Conservation (phyloP, 148 eudicot species). For the Cornus suecica region DNA sequence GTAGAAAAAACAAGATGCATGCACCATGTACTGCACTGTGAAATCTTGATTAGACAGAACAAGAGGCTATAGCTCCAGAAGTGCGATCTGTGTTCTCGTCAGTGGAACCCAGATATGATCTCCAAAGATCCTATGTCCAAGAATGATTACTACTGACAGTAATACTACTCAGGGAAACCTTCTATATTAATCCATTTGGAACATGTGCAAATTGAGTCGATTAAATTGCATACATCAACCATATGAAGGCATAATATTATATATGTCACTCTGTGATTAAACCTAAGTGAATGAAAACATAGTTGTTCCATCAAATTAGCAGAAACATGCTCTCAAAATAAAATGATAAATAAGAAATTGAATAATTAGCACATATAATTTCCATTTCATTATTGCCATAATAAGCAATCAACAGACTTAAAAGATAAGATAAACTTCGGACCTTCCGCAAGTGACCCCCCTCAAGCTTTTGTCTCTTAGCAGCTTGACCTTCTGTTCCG, state of each 20-base stretch:
- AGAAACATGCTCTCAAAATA: not conserved
- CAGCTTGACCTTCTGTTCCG: slow-evolving; percentile 75
- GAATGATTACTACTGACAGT: too few relatives aligned
- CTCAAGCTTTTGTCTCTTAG: slow-evolving; percentile 92
- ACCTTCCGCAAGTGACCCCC: slow-evolving; percentile 66
- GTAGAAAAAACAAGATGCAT: not conserved
- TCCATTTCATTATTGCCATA: not conserved
- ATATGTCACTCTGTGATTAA: not conserved
- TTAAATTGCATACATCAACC: not conserved
- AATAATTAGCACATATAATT: not conserved
- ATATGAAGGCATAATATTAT: too few relatives aligned
- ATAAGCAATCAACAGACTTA: not conserved
- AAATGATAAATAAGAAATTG: not conserved
- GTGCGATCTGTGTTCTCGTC: too few relatives aligned
- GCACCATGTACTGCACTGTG: not conserved
- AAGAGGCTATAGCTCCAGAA: too few relatives aligned
- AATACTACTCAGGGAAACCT: too few relatives aligned
- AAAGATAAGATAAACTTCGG: not conserved
- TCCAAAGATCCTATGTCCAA: too few relatives aligned
- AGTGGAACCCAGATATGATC: too few relatives aligned
- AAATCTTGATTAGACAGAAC: too few relatives aligned
- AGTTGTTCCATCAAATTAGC: not conserved
- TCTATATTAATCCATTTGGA: too few relatives aligned
- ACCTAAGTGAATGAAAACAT: not conserved
- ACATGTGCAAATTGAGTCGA: too few relatives aligned